Evolutionary conservation across 2,329 filamentous ascomycete genomes (phyloP).

Genomic region (Didymella lethalis): DNA sequence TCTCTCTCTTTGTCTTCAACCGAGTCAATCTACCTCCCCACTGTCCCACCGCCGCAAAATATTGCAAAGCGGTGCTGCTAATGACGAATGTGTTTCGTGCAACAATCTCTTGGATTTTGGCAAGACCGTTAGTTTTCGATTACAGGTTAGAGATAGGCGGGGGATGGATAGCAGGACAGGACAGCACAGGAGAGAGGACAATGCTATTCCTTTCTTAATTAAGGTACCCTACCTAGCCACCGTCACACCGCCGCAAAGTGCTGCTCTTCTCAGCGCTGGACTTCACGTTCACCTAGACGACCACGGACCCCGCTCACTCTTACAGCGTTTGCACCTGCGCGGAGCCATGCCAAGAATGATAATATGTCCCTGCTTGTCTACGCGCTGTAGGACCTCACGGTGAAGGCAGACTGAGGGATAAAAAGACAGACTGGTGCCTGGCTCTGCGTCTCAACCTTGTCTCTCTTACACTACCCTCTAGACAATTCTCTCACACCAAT

Average conservation of each 20-base stretch:
- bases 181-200: too few relatives aligned
- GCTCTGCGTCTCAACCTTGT: not conserved
- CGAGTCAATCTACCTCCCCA: too few relatives aligned
- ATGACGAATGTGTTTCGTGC: too few relatives aligned
- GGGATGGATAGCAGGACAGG: too few relatives aligned
- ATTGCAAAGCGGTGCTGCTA: too few relatives aligned
- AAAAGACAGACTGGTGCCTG: constrained; percentile 5
- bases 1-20: too few relatives aligned
- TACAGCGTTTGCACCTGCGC: not conserved
- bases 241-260: not conserved
- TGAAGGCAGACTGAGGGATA: constrained; percentile 20
- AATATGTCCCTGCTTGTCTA: constrained; percentile 20
- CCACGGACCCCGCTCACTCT: constrained; percentile 6
- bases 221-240: too few relatives aligned
- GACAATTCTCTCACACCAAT: not conserved
- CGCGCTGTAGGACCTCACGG: constrained; percentile 8
- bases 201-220: too few relatives aligned
- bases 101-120: too few relatives aligned
- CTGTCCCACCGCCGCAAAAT: too few relatives aligned
- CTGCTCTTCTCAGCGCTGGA: not conserved
- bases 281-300: not conserved
- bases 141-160: too few relatives aligned
- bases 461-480: not conserved
- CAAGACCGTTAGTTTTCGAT: too few relatives aligned
- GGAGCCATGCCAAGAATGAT: constrained; percentile 15